phyloP scores from a whole-genome alignment of 106 monocot species.

The Narthecium ossifragum region DNA sequence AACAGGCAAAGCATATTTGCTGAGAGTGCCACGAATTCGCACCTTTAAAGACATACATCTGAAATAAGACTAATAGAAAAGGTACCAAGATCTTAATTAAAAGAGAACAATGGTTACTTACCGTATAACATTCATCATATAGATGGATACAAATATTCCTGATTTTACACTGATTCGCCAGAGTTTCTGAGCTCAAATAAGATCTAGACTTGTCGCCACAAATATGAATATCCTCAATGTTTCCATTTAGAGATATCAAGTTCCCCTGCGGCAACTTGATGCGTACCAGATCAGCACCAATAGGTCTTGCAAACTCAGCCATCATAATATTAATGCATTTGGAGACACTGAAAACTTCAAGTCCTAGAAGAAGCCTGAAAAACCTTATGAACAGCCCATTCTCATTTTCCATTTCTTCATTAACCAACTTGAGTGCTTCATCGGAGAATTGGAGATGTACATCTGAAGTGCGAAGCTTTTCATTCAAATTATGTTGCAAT shows the following conservation, averaged over 20 bases:
- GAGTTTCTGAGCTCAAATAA: background rate
- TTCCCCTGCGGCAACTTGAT: conserved; percentile 35
- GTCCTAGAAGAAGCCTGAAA: conserved; percentile 10
- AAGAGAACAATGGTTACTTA: conserved; percentile 19
- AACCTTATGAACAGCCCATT: conserved; percentile 20
- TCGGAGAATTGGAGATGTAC: conserved; percentile 30
- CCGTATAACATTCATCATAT: conserved; percentile 52
- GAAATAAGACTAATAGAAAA: conserved; percentile 9
- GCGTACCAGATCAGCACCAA: conserved; percentile 7
- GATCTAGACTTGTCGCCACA: conserved; percentile 15
- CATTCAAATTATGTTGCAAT: conserved; percentile 12
- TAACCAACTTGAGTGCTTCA: conserved; percentile 5
- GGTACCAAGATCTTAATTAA: background rate
- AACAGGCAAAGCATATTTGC: conserved; percentile 36
- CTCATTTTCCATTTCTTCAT: conserved; percentile 4
- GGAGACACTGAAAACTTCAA: conserved; percentile 39
- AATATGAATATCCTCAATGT: conserved; percentile 44
- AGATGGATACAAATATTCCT: conserved; percentile 62
- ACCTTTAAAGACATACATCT: conserved; percentile 33
- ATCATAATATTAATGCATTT: conserved; percentile 41
- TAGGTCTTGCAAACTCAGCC: conserved; percentile 6
- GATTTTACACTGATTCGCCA: background rate
- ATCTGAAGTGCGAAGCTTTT: conserved; percentile 24
- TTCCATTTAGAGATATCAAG: conserved; percentile 56
- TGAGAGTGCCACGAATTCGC: conserved; percentile 39